These are phyloP conservation scores for Amaranthus hypochondriacus DNA, from an alignment of 148 eudicot species.

Conservation along the genomic window DNA sequence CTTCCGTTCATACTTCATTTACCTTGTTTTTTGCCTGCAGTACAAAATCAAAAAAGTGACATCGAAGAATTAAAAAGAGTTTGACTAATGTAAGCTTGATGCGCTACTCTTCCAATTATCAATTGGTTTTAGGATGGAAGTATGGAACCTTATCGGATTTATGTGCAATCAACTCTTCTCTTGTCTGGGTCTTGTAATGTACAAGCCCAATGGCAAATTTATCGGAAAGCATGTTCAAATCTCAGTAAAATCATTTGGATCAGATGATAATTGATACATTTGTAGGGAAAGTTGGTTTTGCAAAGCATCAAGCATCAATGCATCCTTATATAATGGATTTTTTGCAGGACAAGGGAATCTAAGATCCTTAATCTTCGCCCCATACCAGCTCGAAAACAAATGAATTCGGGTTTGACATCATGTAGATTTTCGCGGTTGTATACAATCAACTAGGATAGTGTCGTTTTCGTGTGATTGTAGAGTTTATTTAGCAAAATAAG, in stretches of 20 bases:
- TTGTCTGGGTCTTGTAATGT: too few species aligned
- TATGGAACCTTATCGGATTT: too few species aligned
- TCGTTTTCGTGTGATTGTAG: not conserved
- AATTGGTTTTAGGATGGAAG: too few species aligned
- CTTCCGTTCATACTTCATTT: constrained; percentile 13
- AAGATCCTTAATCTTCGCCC: not conserved
- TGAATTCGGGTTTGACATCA: not conserved
- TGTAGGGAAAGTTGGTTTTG: not conserved
- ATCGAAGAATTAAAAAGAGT: too few species aligned
- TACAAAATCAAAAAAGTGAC: constrained; percentile 4
- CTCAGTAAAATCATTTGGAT: not conserved
- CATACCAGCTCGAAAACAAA: not conserved
- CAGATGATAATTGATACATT: not conserved
- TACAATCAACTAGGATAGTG: too few species aligned
- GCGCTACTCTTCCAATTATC: too few species aligned
- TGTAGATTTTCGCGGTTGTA: not conserved
- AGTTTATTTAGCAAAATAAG: constrained; percentile 6
- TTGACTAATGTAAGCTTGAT: too few species aligned
- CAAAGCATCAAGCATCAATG: not conserved
- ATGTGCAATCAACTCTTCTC: too few species aligned
- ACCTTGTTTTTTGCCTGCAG: constrained; percentile 33
- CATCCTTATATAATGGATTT: not conserved
- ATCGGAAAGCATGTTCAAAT: not conserved
- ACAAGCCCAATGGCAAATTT: too few species aligned
- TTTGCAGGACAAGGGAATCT: not conserved